These are phyloP conservation scores for Fremontodendron californicum DNA, from an alignment of 345 rosid species.

Conservation along the genomic window DNA sequence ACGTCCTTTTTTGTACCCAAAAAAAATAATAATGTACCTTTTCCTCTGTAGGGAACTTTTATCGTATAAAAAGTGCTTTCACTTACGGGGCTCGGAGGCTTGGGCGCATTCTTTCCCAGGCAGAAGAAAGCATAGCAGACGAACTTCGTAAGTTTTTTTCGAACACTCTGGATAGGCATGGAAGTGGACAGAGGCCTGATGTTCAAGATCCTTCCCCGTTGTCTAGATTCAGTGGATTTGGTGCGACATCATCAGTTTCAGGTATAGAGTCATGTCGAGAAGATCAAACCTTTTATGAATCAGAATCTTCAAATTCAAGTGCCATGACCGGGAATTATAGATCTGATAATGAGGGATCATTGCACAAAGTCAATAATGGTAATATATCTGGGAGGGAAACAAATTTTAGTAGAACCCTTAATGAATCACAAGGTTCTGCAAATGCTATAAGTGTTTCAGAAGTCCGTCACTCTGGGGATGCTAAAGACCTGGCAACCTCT, in stretches of 20 bases:
- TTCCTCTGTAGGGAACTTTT: constrained; percentile 56
- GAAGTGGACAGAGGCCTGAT: constrained; percentile 79
- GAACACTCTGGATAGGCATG: constrained; percentile 72
- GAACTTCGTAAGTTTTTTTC: constrained; percentile 71
- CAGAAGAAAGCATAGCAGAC: constrained; percentile 43
- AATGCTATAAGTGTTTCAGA: constrained; percentile 38
- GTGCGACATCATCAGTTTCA: constrained; percentile 26
- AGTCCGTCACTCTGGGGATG: constrained; percentile 45
- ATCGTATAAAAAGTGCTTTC: constrained; percentile 84
- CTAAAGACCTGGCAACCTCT: constrained; percentile 51
- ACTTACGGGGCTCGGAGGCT: constrained; percentile 84
- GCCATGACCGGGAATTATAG: constrained; percentile 22
- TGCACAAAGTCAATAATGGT: constrained; percentile 9
- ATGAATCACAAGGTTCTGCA: constrained; percentile 24
- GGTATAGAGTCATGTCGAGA: constrained; percentile 42
- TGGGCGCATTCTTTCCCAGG: constrained; percentile 51
- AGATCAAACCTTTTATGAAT: constrained; percentile 34
- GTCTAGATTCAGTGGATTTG: constrained; percentile 36
- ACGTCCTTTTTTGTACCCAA: too few relatives aligned
- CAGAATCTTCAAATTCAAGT: constrained; percentile 26
- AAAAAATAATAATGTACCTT: constrained; percentile 9
- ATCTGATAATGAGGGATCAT: constrained; percentile 23
- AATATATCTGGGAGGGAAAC: constrained; percentile 18
- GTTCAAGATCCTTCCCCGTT: constrained; percentile 52
- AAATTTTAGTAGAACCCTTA: constrained; percentile 17